A percentile compares a stretch with the other conserved stretches of the same genome.
Conservation (phyloP, 176 grass and related monocot species). For the Triticum turgidum region DNA sequence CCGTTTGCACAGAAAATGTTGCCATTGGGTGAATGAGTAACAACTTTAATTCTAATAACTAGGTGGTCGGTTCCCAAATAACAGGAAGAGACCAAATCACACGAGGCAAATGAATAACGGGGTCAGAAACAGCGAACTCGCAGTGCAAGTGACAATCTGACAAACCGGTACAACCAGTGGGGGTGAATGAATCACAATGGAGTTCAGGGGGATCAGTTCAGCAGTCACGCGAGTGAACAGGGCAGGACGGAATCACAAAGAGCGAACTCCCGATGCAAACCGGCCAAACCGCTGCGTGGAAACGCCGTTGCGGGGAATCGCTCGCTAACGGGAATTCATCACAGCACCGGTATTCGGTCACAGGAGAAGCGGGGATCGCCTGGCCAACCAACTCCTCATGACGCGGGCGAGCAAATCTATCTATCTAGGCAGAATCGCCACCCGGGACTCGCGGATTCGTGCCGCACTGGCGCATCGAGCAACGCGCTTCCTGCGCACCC, state of each 20-base stretch:
- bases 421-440: too few relatives aligned
- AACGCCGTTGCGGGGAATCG: not conserved
- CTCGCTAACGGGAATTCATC: not conserved
- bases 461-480: not conserved
- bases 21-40: not conserved
- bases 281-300: not conserved
- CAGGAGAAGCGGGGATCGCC: too few relatives aligned
- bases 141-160: not conserved
- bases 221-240: not conserved
- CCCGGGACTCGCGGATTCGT: not conserved
- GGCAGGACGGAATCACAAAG: not conserved
- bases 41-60: not conserved
- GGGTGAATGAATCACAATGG: too few relatives aligned
- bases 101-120: not conserved
- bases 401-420: not conserved
- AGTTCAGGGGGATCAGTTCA: too few relatives aligned
- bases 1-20: not conserved
- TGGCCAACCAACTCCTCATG: not conserved
- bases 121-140: not conserved
- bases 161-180: too few relatives aligned
- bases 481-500: too few relatives aligned
- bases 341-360: not conserved
- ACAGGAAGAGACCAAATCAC: not conserved
- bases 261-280: not conserved
- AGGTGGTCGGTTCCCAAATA: not conserved